These are phyloP conservation scores for Pseudonitzschia delicatissima DNA, from an alignment of 108 stramenopile genomes.

Conservation along the genomic window DNA sequence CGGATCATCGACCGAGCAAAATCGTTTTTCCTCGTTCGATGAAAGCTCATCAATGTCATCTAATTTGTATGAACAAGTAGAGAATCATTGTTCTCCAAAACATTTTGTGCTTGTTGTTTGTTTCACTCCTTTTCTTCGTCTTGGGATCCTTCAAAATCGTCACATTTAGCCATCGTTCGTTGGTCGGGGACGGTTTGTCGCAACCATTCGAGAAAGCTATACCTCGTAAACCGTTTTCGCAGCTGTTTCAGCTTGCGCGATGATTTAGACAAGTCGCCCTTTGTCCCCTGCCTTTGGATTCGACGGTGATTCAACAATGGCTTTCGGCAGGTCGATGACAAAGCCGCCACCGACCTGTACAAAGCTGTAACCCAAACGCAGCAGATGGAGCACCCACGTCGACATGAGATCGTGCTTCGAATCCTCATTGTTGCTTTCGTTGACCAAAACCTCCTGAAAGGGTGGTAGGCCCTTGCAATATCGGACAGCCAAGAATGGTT, in stretches of 20 bases:
- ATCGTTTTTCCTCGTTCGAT: no score
- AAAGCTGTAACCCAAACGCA: constrained; percentile 54
- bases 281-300: neutral
- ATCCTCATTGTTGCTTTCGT: constrained; percentile 56
- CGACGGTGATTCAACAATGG: neutral
- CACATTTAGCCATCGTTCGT: neutral
- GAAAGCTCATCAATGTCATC: no score
- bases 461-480: constrained; percentile 65
- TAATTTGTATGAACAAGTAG: no score
- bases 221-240: neutral
- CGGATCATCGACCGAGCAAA: no score
- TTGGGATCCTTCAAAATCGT: neutral
- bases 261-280: neutral
- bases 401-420: neutral
- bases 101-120: neutral
- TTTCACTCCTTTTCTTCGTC: neutral
- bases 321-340: constrained; percentile 38
- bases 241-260: neutral
- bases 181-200: neutral
- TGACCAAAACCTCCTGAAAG: constrained; percentile 67
- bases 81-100: no score
- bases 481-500: constrained; percentile 70
- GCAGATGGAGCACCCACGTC: constrained; percentile 67
- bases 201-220: neutral
- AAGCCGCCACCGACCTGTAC: constrained; percentile 60